These are phyloP conservation scores for Xylaria telfairii DNA, from an alignment of 495 filamentous ascomycete species.

Conservation along the genomic window DNA sequence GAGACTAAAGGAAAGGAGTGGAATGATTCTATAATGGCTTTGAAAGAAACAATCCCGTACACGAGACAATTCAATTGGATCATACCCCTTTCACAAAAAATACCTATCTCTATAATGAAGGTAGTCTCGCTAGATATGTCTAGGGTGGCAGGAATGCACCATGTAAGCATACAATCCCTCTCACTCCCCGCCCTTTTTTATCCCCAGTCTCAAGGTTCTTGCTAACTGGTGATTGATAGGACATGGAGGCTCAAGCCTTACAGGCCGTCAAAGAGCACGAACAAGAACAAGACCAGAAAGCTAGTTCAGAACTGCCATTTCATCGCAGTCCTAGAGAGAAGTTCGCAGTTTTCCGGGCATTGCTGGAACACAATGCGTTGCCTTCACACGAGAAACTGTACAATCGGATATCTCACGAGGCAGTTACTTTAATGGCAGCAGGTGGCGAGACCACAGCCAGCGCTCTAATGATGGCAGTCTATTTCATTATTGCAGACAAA, in stretches of 20 bases:
- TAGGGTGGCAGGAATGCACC: conserved; percentile 20
- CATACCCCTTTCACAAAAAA: conserved; percentile 14
- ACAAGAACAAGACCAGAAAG: conserved; percentile 1
- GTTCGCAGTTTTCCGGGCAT: conserved; percentile 14
- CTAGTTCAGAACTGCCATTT: not conserved
- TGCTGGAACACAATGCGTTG: conserved; percentile 7
- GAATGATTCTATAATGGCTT: not conserved
- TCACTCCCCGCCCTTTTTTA: not conserved
- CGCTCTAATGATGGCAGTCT: not conserved
- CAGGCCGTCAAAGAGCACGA: conserved; percentile 2
- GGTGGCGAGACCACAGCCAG: conserved; percentile 6
- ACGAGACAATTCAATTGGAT: conserved; percentile 21
- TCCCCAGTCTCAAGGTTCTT: no score
- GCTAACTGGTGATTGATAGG: no score
- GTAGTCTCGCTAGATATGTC: not conserved
- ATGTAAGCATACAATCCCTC: not conserved
- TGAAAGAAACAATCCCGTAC: conserved; percentile 11
- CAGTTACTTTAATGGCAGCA: conserved; percentile 19
- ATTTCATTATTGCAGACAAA: conserved; percentile 5
- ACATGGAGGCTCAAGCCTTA: conserved; percentile 21
- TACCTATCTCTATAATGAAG: conserved; percentile 7
- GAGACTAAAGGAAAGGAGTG: conserved; percentile 11
- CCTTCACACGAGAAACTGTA: conserved; percentile 4
- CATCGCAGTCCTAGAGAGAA: not conserved
- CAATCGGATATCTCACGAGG: conserved; percentile 17